Evolutionary conservation across 345 rosid genomes (phyloP), one percentile per base, ranked within the genome.

Genomic region (Populus alba): DNA sequence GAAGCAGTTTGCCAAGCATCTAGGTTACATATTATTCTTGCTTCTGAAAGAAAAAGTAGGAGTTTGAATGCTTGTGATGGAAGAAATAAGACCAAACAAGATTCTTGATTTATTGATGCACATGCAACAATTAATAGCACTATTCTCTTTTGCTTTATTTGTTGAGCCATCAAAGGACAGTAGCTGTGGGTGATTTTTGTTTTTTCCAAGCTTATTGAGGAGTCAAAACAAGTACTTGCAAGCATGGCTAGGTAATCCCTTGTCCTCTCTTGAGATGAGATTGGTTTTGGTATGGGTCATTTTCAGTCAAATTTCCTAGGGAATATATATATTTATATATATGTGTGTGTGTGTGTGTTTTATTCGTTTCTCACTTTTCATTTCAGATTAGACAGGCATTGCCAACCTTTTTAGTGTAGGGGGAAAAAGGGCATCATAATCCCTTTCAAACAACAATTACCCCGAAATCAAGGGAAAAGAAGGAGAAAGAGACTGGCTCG

Each of bases 121-220:
- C 84, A 78, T 90, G 91, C 81, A 80, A 73, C 90, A 87, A 78
- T 90, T 78, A 86, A 88, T 88, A 72, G 66, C 81, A 79, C 72
- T 80, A 75, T 73, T 71, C 81, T 71, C 55, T n/a, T 80, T 87
- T 84, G 83, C 89, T 81, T 88, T 81, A 83, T 87, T 83, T 86
- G 93, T 87, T 82, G 88, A 81, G 90, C 90, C 81, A 90, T 83
- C 71, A 75, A 41, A 87, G 82, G 83, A 74, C 82, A 67, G 22
- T 77, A 31, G 65, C 85, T 71, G 70, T 71, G 76, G 17, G 23
- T 62, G 55, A 67, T 43, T 41, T 80, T 83, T 74, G 82, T 77
- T 78, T 73, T 78, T 77, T 66, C 65, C 75, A 62, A 67, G 62
- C 74, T 75, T 63, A 47, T 59, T 80, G 20, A 78, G 77, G 62